phyloP scores from a whole-genome alignment of 371 early-diverging fungal genomes.

The Mortierella sp. region DNA sequence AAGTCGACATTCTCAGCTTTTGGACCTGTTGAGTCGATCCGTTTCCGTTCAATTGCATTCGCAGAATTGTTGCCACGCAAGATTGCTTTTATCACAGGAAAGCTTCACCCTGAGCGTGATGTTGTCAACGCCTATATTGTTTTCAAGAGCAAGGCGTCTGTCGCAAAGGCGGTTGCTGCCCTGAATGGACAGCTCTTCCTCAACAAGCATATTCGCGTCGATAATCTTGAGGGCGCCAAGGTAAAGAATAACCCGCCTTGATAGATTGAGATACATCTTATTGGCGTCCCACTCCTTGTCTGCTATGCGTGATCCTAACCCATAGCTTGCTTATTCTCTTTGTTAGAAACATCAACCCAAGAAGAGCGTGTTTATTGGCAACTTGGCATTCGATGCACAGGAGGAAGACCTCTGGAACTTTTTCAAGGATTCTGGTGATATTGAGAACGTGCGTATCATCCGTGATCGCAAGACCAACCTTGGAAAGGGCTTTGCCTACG shows the following conservation, averaged over 20 bases:
- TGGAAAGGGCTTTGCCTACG: slow-evolving; percentile 97
- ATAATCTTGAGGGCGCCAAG: slow-evolving; percentile 70
- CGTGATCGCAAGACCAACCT: slow-evolving; percentile 90
- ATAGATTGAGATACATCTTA: not conserved
- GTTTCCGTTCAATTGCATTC: slow-evolving; percentile 93
- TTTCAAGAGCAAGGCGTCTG: slow-evolving; percentile 71
- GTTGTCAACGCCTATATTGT: slow-evolving; percentile 93
- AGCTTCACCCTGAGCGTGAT: slow-evolving; percentile 86
- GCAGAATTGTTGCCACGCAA: slow-evolving; percentile 77
- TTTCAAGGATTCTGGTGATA: slow-evolving; percentile 86
- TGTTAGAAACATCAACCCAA: slow-evolving; percentile 78
- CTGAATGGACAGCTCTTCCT: slow-evolving; percentile 86
- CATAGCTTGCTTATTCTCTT: not conserved
- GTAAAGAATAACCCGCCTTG: slow-evolving; percentile 24
- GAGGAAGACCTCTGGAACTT: slow-evolving; percentile 91
- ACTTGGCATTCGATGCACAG: slow-evolving; percentile 85
- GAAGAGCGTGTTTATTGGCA: slow-evolving; percentile 93
- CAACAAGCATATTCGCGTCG: slow-evolving; percentile 91
- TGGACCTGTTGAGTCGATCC: slow-evolving; percentile 86
- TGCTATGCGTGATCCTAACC: not conserved
- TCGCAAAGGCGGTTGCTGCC: slow-evolving; percentile 68
- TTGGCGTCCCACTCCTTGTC: not conserved
- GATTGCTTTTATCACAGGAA: slow-evolving; percentile 80
- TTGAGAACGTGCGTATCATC: slow-evolving; percentile 89
- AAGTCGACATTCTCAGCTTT: slow-evolving; percentile 74